Evolutionary conservation across 495 filamentous ascomycete genomes (phyloP).

Genomic region (Xeromyces bisporus): DNA sequence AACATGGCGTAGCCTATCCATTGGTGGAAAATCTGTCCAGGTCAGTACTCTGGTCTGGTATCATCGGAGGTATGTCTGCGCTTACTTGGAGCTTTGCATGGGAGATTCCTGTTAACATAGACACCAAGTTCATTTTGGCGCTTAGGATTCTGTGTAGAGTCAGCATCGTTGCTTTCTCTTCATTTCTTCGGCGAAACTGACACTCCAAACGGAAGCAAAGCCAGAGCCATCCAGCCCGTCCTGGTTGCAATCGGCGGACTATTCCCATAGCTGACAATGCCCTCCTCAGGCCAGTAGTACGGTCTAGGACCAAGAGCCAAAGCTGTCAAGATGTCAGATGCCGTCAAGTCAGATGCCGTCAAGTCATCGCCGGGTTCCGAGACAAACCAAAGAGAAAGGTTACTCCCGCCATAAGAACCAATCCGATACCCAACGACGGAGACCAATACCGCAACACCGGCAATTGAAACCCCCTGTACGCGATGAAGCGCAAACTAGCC

Average conservation of each 20-base stretch:
- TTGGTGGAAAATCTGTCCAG: slow-evolving; percentile 28
- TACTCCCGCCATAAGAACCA: slow-evolving; percentile 22
- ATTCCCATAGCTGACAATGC: slow-evolving; percentile 23
- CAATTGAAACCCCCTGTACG: slow-evolving; percentile 26
- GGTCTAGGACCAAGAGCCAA: slow-evolving; percentile 35
- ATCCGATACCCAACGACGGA: slow-evolving; percentile 24
- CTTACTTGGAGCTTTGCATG: slow-evolving; percentile 35
- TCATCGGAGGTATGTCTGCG: background rate
- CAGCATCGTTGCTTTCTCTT: background rate
- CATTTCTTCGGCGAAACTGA: slow-evolving; percentile 15
- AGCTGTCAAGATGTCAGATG: slow-evolving; percentile 8
- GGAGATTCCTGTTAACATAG: slow-evolving; percentile 33
- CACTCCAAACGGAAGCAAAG: slow-evolving; percentile 34
- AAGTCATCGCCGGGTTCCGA: no score
- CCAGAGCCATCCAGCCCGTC: slow-evolving; percentile 35
- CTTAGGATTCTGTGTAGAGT: slow-evolving; percentile 9
- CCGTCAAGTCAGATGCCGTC: no score
- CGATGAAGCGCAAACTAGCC: slow-evolving; percentile 16
- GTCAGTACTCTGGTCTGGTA: no score
- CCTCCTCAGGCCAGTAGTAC: slow-evolving; percentile 40
- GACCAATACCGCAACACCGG: slow-evolving; percentile 20
- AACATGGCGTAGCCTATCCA: slow-evolving; percentile 39
- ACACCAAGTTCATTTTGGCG: slow-evolving; percentile 27
- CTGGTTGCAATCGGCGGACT: slow-evolving; percentile 37
- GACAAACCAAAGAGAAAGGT: slow-evolving; percentile 31